These are phyloP conservation scores for Eudorina sp. DNA, from an alignment of 139 green algal genomes.

Conservation along the genomic window DNA sequence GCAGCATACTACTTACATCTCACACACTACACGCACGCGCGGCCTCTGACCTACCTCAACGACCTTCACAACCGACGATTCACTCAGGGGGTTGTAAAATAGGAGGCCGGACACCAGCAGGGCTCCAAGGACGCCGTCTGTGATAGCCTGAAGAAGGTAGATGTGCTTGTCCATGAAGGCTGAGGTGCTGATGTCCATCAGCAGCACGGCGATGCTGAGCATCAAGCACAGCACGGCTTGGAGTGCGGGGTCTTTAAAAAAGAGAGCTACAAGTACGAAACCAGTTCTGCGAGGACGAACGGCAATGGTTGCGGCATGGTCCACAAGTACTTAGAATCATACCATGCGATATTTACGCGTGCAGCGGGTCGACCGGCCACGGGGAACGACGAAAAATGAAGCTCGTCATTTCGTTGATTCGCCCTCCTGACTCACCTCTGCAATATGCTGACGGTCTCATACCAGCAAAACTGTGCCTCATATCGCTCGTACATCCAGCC, in stretches of 20 bases:
- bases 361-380: too few relatives aligned
- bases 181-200: slow-evolving; percentile 32
- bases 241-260: slow-evolving; percentile 19
- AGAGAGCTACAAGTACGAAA: slow-evolving; percentile 25
- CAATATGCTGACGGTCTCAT: slow-evolving; percentile 26
- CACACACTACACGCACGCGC: too few relatives aligned
- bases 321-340: too few relatives aligned
- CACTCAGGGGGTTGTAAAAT: slow-evolving; percentile 50
- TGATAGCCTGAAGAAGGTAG: background rate
- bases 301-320: too few relatives aligned
- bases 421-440: slow-evolving; percentile 44
- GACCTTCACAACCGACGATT: background rate
- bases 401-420: too few relatives aligned
- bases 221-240: slow-evolving; percentile 35
- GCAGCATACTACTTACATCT: too few relatives aligned
- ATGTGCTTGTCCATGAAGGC: slow-evolving; percentile 41
- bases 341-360: too few relatives aligned
- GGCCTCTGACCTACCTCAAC: slow-evolving; percentile 9
- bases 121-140: background rate
- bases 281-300: background rate
- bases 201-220: slow-evolving; percentile 17
- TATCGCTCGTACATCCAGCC: slow-evolving; percentile 58
- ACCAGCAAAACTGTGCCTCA: slow-evolving; percentile 50
- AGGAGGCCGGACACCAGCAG: slow-evolving; percentile 49
- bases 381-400: too few relatives aligned